phyloP scores from a whole-genome alignment of 306 rosid genomes.

The Sicyos baderoa region DNA sequence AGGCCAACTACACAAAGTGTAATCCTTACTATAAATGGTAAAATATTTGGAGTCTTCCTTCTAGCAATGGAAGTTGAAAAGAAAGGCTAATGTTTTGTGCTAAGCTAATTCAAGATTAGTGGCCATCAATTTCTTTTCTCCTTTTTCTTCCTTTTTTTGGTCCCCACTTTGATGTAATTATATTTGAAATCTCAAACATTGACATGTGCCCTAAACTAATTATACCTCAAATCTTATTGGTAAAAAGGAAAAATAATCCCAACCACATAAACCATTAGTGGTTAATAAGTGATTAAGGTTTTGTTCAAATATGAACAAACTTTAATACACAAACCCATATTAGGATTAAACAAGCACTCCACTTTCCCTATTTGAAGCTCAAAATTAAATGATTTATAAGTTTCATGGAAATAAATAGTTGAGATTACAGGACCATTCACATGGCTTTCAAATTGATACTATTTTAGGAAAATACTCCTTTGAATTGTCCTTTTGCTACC shows the following conservation, averaged over 20 bases:
- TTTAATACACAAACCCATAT: slow-evolving; percentile 19
- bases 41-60: neutral
- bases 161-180: neutral
- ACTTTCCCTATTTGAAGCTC: neutral
- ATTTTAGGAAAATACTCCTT: neutral
- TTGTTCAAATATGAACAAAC: slow-evolving; percentile 16
- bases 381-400: neutral
- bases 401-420: neutral
- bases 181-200: slow-evolving; percentile 7
- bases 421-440: slow-evolving; percentile 5
- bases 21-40: neutral
- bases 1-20: neutral
- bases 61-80: neutral
- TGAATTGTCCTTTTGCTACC: neutral
- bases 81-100: neutral
- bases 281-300: slow-evolving; percentile 26
- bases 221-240: slow-evolving; percentile 14
- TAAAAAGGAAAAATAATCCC: slow-evolving; percentile 7
- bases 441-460: neutral
- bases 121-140: neutral
- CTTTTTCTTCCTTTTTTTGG: neutral
- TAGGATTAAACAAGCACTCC: neutral
- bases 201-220: slow-evolving; percentile 36
- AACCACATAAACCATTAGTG: slow-evolving; percentile 34
- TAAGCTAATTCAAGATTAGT: slow-evolving; percentile 1